Base-by-base conservation (phyloP, 1,284 basidiomycete species). In the Lignosus rhinocerotis region DNA sequence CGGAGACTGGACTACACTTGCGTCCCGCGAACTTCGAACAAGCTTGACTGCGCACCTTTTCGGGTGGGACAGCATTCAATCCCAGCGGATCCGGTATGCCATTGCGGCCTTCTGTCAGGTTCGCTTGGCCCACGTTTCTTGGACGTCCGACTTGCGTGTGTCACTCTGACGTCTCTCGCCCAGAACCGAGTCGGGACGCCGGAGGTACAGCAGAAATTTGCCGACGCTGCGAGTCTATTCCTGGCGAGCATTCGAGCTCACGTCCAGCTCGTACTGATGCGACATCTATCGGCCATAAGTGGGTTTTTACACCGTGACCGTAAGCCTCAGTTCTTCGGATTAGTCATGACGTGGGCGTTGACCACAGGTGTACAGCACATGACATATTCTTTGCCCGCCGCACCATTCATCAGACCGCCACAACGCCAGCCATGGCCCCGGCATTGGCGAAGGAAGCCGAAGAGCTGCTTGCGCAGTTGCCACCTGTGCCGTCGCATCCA, bases 21-120 rank as follows among this genome's bases (percentile, higher is more conserved):
- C 82, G 3, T 76, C 76, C 25, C 51, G 56, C 30, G 76, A 75
- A 25, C 80, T 88, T 60, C 75, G 80, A 47, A 69, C 69, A 39
- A 85, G 83, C 58, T 67, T 90, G 14, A 66, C 72, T 1, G 76
- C 75, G 17, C 80, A 87, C 67, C 70, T 91, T 30, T 89, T 85
- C 67, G 87, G 88, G 3, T 84, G 80, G 76, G 77, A 83, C 56
- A 68, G 69, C 46, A 67, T 88, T 21, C 70, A 82, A 43, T 77
- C 76, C 0, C 71, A 85, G 46, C 79, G 87, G 44, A 75, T 88
- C 72, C 76, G 79, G 48, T 75, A 89, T 54, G 77, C 79, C 9
- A 66, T 89, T 30, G 81, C 86, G 1, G 82, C 84, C 70, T 85
- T 82, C 64, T 82, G 82, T 61, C 85, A 87, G 84, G 88, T 90